Evolutionary conservation across 1,284 basidiomycete genomes (phyloP).

Genomic region (Heterobasidion occidentale): DNA sequence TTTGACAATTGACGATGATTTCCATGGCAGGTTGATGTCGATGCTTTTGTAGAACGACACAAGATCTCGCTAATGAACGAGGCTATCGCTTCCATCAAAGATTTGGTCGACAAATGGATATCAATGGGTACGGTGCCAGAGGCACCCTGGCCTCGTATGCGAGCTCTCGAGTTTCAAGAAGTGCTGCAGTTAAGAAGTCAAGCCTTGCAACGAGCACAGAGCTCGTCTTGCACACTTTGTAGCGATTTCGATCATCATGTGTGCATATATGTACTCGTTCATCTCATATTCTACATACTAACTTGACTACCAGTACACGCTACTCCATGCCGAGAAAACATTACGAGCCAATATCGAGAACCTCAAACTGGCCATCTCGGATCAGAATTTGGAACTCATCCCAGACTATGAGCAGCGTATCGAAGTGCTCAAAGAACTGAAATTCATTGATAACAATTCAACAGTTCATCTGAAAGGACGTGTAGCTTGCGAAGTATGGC

Average conservation of each 20-base stretch:
- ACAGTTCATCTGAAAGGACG: constrained; percentile 95
- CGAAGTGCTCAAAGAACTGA: constrained; percentile 83
- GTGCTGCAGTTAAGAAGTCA: constrained; percentile 55
- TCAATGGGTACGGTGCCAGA: constrained; percentile 48
- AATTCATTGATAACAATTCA: constrained; percentile 89
- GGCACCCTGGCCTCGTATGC: constrained; percentile 79
- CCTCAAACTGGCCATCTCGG: constrained; percentile 80
- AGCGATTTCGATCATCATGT: constrained; percentile 64
- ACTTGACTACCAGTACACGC: constrained; percentile 49
- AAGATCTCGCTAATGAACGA: constrained; percentile 57
- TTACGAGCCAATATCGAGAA: constrained; percentile 67
- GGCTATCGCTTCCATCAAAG: constrained; percentile 39
- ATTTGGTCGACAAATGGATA: constrained; percentile 51
- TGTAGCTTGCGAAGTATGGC: constrained; percentile 88
- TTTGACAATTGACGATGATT: not conserved
- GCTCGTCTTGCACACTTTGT: constrained; percentile 49
- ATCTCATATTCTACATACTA: not conserved
- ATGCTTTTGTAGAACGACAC: constrained; percentile 58
- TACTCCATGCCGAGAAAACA: constrained; percentile 68
- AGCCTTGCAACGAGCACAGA: constrained; percentile 34
- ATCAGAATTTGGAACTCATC: constrained; percentile 94
- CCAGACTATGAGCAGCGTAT: constrained; percentile 97
- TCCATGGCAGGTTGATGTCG: constrained; percentile 56
- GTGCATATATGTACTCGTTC: constrained; percentile 20
- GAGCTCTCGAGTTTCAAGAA: constrained; percentile 92